Percentiles rank a stretch among this genome's conserved stretches.
phyloP scores from a whole-genome alignment of 805 yeast species.

The Lipomyces yamadae region DNA sequence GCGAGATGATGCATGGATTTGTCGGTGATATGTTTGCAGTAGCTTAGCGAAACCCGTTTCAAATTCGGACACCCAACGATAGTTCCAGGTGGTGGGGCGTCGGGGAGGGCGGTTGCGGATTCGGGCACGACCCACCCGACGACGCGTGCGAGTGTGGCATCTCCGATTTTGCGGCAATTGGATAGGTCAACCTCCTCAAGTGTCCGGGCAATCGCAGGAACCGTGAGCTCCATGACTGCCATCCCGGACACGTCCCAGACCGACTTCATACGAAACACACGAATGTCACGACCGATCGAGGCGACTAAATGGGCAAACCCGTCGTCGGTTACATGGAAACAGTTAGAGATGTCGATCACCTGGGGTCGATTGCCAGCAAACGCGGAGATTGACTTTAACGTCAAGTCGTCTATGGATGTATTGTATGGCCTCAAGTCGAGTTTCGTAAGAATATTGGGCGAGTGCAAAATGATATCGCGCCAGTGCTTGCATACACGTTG shows the following conservation, averaged over 20 bases:
- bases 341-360: conserved; percentile 65
- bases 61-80: conserved; percentile 64
- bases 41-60: conserved; percentile 62
- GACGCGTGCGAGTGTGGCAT: conserved; percentile 70
- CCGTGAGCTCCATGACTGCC: conserved; percentile 80
- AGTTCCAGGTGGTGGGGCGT: conserved; percentile 31
- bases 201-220: conserved; percentile 63
- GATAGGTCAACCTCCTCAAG: conserved; percentile 67
- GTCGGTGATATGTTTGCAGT: conserved; percentile 77
- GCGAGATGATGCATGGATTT: conserved; percentile 67
- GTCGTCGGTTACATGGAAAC: conserved; percentile 77
- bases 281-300: conserved; percentile 68
- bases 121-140: conserved; percentile 56
- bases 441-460: conserved; percentile 56
- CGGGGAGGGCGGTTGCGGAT: conserved; percentile 10
- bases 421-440: conserved; percentile 69
- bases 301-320: conserved; percentile 75
- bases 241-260: conserved; percentile 80
- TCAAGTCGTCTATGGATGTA: conserved; percentile 62
- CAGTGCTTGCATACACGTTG: conserved; percentile 66
- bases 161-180: conserved; percentile 74
- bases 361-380: conserved; percentile 69
- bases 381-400: conserved; percentile 62
- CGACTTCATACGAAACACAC: conserved; percentile 62
- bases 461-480: conserved; percentile 65